These are phyloP conservation scores for Plenodomus biglobosus DNA, from an alignment of 2,329 filamentous ascomycete genomes.

Conservation along the genomic window DNA sequence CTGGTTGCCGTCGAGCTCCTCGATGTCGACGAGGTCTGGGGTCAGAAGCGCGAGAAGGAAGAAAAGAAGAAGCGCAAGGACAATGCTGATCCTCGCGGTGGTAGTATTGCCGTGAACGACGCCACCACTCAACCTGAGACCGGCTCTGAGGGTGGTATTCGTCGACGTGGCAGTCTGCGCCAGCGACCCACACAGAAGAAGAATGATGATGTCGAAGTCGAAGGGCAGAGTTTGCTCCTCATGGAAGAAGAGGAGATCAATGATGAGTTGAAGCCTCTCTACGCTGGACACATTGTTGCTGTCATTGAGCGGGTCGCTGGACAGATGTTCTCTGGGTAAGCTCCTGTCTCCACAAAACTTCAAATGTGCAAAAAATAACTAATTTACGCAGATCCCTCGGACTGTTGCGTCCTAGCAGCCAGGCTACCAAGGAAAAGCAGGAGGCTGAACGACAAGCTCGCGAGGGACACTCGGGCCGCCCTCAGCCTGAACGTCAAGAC, in stretches of 20 bases:
- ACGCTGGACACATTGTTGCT: constrained; percentile 94
- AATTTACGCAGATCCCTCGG: constrained; percentile 72
- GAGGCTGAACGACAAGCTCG: constrained; percentile 92
- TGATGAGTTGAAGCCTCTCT: constrained; percentile 95
- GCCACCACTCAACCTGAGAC: constrained; percentile 57
- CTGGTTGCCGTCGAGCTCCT: constrained; percentile 93
- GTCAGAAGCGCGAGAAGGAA: constrained; percentile 98
- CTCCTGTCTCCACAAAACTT: neutral
- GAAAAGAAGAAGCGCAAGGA: constrained; percentile 99
- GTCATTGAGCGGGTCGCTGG: constrained; percentile 96
- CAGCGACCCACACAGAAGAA: constrained; percentile 99
- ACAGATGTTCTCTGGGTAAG: constrained; percentile 88
- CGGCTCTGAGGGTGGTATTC: constrained; percentile 79
- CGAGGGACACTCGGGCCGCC: constrained; percentile 72
- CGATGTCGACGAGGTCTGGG: constrained; percentile 97
- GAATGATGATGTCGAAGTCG: constrained; percentile 98
- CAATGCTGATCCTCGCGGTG: constrained; percentile 86
- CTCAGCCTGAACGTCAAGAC: constrained; percentile 83
- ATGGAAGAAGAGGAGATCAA: constrained; percentile 99
- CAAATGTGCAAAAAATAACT: constrained; percentile 10
- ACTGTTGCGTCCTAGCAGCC: constrained; percentile 90
- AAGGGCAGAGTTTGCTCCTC: constrained; percentile 92
- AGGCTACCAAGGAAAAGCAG: constrained; percentile 99
- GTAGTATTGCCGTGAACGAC: constrained; percentile 70
- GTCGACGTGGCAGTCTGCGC: constrained; percentile 89